Evolutionary conservation across 805 yeast species (phyloP).

Genomic region (Cyberlindnera amylophila): DNA sequence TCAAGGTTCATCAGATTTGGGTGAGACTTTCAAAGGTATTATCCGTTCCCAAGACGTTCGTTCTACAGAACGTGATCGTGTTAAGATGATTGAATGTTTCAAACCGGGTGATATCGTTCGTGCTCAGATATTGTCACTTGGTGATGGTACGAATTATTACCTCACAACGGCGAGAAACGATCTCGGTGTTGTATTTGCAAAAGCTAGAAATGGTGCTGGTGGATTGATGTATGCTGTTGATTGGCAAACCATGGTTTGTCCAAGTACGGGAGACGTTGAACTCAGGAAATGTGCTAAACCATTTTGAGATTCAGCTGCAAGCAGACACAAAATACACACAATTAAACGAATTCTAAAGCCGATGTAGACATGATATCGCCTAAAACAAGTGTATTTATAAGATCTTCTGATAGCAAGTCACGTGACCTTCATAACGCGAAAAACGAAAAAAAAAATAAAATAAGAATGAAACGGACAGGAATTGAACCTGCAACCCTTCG

Average conservation of each 20-base stretch:
- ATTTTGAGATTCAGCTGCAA: slow-evolving; percentile 31
- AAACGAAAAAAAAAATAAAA: slow-evolving; percentile 29
- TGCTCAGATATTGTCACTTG: slow-evolving; percentile 76
- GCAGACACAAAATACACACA: no score
- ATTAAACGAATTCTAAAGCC: no score
- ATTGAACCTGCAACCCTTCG: slow-evolving; percentile 86
- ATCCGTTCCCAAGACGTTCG: slow-evolving; percentile 86
- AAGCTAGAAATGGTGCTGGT: slow-evolving; percentile 61
- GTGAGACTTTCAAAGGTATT: slow-evolving; percentile 85
- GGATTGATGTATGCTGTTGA: slow-evolving; percentile 82
- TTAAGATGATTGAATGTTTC: slow-evolving; percentile 72
- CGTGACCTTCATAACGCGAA: no score
- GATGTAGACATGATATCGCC: no score
- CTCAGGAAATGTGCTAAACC: slow-evolving; percentile 92
- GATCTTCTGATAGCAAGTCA: no score
- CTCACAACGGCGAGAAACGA: slow-evolving; percentile 87
- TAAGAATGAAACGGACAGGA: slow-evolving; percentile 73
- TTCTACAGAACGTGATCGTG: slow-evolving; percentile 86
- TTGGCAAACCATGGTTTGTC: slow-evolving; percentile 92
- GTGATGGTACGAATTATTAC: slow-evolving; percentile 92
- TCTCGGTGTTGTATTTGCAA: slow-evolving; percentile 90
- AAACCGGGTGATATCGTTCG: slow-evolving; percentile 91
- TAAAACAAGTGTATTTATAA: no score
- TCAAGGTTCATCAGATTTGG: slow-evolving; percentile 62
- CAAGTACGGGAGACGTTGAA: slow-evolving; percentile 70